phyloP scores from a whole-genome alignment of 2,329 filamentous ascomycete species.

The Neofusicoccum cordaticola region DNA sequence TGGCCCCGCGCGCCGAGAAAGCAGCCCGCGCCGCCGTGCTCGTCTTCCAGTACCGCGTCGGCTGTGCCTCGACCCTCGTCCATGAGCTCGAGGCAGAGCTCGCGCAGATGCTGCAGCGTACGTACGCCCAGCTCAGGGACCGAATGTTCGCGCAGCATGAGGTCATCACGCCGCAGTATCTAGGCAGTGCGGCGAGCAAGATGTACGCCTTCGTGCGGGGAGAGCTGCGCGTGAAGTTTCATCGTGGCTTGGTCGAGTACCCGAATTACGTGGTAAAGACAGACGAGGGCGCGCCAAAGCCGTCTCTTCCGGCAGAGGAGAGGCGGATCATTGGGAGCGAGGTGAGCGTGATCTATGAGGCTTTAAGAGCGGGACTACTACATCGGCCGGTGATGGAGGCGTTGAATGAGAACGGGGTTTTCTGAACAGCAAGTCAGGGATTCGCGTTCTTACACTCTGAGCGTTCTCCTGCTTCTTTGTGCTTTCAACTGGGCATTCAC shows the following conservation, averaged over 20 bases:
- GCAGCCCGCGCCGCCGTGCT: neutral
- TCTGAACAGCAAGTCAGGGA: too few relatives aligned
- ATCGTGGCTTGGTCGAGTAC: constrained; percentile 23
- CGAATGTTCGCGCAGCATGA: constrained; percentile 16
- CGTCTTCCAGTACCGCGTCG: neutral
- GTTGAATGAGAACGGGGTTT: neutral
- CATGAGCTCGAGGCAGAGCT: neutral
- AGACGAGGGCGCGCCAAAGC: too few relatives aligned
- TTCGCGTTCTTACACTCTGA: too few relatives aligned
- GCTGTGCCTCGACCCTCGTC: neutral
- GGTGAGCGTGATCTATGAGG: constrained; percentile 25
- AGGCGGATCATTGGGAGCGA: constrained; percentile 21
- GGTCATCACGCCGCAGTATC: constrained; percentile 21
- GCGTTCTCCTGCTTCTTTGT: too few relatives aligned
- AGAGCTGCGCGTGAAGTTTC: constrained; percentile 32
- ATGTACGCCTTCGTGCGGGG: constrained; percentile 39
- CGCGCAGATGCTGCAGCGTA: neutral
- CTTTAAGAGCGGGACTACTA: constrained; percentile 21
- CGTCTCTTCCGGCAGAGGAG: neutral
- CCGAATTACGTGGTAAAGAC: constrained; percentile 1
- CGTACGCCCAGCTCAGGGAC: neutral
- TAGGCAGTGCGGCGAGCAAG: constrained; percentile 30
- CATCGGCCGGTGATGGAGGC: constrained; percentile 16
- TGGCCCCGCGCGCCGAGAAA: neutral
- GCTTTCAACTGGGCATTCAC: too few relatives aligned